These are phyloP conservation scores for Ceratocystis smalleyi DNA, from an alignment of 2,329 filamentous ascomycete species.

Conservation along the genomic window DNA sequence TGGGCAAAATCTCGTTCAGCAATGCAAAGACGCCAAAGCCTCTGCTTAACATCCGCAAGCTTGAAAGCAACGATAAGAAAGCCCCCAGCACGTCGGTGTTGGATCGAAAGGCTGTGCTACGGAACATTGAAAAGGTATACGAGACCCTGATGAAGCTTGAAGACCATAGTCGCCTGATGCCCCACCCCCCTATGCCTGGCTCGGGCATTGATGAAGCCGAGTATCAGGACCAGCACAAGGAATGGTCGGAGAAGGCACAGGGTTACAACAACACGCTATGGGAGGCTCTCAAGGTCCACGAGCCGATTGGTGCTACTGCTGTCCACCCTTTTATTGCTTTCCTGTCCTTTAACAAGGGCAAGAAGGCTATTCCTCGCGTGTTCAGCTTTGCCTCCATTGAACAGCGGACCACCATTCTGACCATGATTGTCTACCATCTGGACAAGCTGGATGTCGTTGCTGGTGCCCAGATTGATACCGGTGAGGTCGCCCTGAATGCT, in stretches of 20 bases:
- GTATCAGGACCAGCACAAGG: constrained; percentile 55
- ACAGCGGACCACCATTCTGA: constrained; percentile 86
- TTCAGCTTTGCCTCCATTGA: constrained; percentile 87
- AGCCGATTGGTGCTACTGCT: constrained; percentile 64
- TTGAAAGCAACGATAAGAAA: constrained; percentile 44
- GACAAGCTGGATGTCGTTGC: constrained; percentile 84
- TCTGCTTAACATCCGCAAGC: constrained; percentile 76
- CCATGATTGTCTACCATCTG: constrained; percentile 86
- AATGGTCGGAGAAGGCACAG: constrained; percentile 60
- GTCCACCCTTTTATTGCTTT: constrained; percentile 93
- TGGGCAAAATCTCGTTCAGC: constrained; percentile 97
- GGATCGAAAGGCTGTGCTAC: constrained; percentile 68
- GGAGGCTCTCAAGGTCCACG: constrained; percentile 78
- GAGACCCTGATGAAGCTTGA: constrained; percentile 81
- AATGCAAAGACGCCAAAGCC: constrained; percentile 96
- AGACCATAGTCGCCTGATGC: constrained; percentile 74
- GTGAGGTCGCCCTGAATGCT: constrained; percentile 55
- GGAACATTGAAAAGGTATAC: constrained; percentile 82
- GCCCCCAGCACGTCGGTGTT: constrained; percentile 25
- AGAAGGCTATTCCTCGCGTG: constrained; percentile 85
- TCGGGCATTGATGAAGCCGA: constrained; percentile 44
- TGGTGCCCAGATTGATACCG: constrained; percentile 57
- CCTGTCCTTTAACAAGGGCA: constrained; percentile 85
- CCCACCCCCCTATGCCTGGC: constrained; percentile 32
- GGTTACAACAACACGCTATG: constrained; percentile 68